Conservation (phyloP, 352 stramenopile species). For the Phytophthora ohioensis region DNA sequence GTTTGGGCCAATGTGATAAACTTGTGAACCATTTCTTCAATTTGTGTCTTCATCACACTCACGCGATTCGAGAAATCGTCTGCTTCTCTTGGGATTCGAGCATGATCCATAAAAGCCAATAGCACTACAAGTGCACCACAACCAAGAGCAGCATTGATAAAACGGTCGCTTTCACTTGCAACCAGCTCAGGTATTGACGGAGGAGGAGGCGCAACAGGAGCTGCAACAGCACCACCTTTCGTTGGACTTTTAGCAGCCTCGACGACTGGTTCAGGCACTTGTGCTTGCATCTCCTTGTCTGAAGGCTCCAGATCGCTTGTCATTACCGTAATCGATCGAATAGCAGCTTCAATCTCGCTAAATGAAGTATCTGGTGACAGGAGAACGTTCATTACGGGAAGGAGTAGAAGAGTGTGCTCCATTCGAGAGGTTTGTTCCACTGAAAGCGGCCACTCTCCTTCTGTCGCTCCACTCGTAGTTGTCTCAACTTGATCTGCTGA, state of each 20-base stretch:
- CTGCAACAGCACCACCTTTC: conserved; percentile 17
- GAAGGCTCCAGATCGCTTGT: conserved; percentile 29
- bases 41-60: conserved; percentile 24
- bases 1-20: conserved; percentile 43
- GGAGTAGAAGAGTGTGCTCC: conserved; percentile 42
- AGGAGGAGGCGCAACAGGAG: neutral
- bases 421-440: conserved; percentile 29
- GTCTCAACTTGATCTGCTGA: neutral
- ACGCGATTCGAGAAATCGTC: conserved; percentile 10
- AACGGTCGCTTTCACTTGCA: conserved; percentile 43
- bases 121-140: conserved; percentile 53
- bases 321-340: conserved; percentile 41
- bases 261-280: conserved; percentile 19
- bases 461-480: neutral
- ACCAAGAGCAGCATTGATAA: conserved; percentile 50
- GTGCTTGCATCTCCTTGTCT: conserved; percentile 13
- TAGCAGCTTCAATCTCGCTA: conserved; percentile 54
- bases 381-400: conserved; percentile 50
- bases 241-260: conserved; percentile 25
- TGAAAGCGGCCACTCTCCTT: conserved; percentile 37
- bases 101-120: conserved; percentile 51
- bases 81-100: conserved; percentile 24
- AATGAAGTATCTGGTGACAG: conserved; percentile 49
- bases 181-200: conserved; percentile 30
- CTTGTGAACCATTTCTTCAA: conserved; percentile 36